Percentiles rank a stretch among this genome's conserved stretches.
Conservation (phyloP, 2,329 filamentous ascomycete genomes). For the Corynespora cassiicola region DNA sequence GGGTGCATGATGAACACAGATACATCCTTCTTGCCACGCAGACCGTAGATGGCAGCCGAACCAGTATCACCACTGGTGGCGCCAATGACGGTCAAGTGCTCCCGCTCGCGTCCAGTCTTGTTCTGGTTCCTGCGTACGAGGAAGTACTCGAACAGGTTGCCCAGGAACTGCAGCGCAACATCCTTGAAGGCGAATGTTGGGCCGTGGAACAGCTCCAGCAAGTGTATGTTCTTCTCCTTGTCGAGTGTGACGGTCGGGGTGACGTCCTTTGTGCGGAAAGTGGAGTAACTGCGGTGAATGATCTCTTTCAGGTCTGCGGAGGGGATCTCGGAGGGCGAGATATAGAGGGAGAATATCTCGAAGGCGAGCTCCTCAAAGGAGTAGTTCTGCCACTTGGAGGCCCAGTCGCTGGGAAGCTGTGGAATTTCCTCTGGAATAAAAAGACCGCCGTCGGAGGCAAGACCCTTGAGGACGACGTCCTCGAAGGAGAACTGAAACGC, state of each 20-base stretch:
- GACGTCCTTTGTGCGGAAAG: slow-evolving; percentile 80
- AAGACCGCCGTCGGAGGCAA: slow-evolving; percentile 84
- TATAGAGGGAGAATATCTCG: slow-evolving; percentile 86
- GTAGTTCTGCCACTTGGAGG: slow-evolving; percentile 75
- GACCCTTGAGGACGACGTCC: slow-evolving; percentile 86
- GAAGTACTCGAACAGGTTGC: slow-evolving; percentile 95
- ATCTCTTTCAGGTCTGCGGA: slow-evolving; percentile 79
- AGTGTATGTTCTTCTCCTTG: slow-evolving; percentile 73
- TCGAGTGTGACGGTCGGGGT: slow-evolving; percentile 83
- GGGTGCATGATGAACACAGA: slow-evolving; percentile 95
- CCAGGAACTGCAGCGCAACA: slow-evolving; percentile 89
- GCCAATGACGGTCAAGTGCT: slow-evolving; percentile 49
- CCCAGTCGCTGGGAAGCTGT: slow-evolving; percentile 66
- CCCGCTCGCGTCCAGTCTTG: slow-evolving; percentile 70
- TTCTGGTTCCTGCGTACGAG: slow-evolving; percentile 74
- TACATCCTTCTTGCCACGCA: slow-evolving; percentile 95
- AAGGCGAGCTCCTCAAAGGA: slow-evolving; percentile 83
- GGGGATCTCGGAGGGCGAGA: slow-evolving; percentile 84
- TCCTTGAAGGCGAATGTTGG: slow-evolving; percentile 95
- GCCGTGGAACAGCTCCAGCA: slow-evolving; percentile 95
- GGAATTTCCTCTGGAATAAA: slow-evolving; percentile 89
- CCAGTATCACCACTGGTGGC: slow-evolving; percentile 68
- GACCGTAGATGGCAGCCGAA: slow-evolving; percentile 93
- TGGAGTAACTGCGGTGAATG: slow-evolving; percentile 84
- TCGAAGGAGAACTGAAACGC: slow-evolving; percentile 81